Conservation (phyloP, 2,329 filamentous ascomycete genomes). For the Fusarium falciforme region DNA sequence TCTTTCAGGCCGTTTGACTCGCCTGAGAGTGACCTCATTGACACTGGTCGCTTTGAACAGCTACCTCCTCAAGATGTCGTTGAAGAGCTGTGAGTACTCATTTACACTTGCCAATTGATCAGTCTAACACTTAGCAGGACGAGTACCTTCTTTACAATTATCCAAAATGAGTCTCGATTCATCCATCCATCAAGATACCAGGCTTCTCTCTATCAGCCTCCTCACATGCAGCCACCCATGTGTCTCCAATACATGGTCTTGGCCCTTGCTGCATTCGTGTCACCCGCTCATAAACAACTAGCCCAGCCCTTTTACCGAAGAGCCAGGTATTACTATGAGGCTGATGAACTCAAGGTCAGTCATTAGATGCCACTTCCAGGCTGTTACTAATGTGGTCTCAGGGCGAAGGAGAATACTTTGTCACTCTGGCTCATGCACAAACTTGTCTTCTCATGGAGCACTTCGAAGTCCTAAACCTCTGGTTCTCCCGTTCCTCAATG, state of each 20-base stretch:
- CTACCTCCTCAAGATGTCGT: constrained; percentile 42
- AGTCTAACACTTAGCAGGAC: constrained; percentile 23
- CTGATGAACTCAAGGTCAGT: constrained; percentile 39
- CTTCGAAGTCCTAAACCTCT: constrained; percentile 85
- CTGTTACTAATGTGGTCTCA: background rate
- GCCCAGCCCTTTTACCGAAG: constrained; percentile 37
- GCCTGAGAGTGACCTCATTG: constrained; percentile 32
- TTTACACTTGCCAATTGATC: rapidly evolving
- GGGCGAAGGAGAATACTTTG: constrained; percentile 41
- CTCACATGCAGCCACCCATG: constrained; percentile 43
- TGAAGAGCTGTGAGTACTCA: constrained; percentile 40
- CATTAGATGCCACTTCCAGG: rapidly evolving
- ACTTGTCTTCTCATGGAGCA: constrained; percentile 77
- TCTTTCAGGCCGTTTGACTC: constrained; percentile 25
- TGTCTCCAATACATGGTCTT: constrained; percentile 41
- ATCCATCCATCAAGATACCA: constrained; percentile 39
- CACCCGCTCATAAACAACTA: constrained; percentile 16
- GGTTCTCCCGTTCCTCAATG: constrained; percentile 85
- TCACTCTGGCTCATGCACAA: constrained; percentile 78
- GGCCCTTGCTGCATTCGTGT: constrained; percentile 30
- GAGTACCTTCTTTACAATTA: constrained; percentile 29
- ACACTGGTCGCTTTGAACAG: constrained; percentile 46
- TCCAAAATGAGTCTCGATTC: constrained; percentile 25
- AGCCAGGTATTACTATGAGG: constrained; percentile 37
- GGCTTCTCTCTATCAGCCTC: constrained; percentile 37